These are phyloP conservation scores for Penicillium flavigenum DNA, from an alignment of 495 filamentous ascomycete genomes.

Conservation along the genomic window DNA sequence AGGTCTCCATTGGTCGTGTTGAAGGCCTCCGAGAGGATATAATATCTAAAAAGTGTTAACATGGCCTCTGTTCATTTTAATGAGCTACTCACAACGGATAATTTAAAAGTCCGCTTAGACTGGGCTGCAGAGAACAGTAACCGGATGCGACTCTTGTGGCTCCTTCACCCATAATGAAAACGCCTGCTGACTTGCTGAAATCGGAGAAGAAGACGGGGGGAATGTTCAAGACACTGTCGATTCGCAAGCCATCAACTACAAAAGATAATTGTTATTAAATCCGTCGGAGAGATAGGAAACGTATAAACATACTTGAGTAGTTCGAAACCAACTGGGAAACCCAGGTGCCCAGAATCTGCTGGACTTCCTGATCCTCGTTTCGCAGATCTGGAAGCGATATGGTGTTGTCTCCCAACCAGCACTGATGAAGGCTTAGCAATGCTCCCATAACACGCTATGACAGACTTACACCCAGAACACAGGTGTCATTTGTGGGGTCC, in stretches of 20 bases:
- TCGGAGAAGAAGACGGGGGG: constrained; percentile 59
- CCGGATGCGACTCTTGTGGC: constrained; percentile 56
- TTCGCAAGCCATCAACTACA: constrained; percentile 64
- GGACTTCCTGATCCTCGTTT: constrained; percentile 57
- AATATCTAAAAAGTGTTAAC: constrained; percentile 64
- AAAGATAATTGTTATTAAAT: constrained; percentile 9
- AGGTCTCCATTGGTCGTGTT: constrained; percentile 45
- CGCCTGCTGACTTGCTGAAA: constrained; percentile 59
- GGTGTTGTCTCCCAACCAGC: constrained; percentile 59
- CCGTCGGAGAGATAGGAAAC: constrained; percentile 4
- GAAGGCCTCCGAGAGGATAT: constrained; percentile 56
- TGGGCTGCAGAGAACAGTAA: constrained; percentile 58
- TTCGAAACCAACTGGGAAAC: constrained; percentile 56
- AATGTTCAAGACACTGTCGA: constrained; percentile 70
- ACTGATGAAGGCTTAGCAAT: constrained; percentile 34
- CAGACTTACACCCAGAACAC: constrained; percentile 19
- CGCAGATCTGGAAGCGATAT: constrained; percentile 63
- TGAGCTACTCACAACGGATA: constrained; percentile 57
- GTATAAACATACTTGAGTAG: constrained; percentile 47
- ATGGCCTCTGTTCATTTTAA: constrained; percentile 29
- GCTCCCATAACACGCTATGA: not conserved
- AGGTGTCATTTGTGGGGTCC: constrained; percentile 46
- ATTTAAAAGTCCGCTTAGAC: constrained; percentile 57
- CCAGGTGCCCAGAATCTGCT: constrained; percentile 57
- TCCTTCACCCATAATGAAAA: constrained; percentile 66